Evolutionary conservation across 2,329 filamentous ascomycete species (phyloP), one percentile per base, ranked within the genome.

Genomic region (Verruconis gallopava): DNA sequence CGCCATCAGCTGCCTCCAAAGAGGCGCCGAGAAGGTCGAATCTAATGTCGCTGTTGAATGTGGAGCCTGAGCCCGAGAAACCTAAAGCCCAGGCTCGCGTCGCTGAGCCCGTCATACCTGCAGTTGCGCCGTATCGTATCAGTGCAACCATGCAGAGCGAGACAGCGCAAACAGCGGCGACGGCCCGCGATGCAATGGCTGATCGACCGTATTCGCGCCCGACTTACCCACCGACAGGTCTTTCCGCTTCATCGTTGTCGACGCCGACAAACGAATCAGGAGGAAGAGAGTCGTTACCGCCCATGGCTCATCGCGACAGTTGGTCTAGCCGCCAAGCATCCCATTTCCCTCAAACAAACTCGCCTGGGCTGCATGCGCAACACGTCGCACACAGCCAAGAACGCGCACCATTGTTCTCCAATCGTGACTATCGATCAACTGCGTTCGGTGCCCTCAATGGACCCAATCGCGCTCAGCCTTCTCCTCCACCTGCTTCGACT

Each of bases 31-130:
- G 55, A 35, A 60, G 56, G 42, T 60, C 58, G 4, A 61, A 60
- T 38, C 30, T 63, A 12, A 49, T 60, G 42, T 60, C 57, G 3
- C 42, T 63, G 13, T 52, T 63, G 12, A 63, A 63, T 43, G 39
- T 46, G 21, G 57, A 58, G 1, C 37, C 36, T 20, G 56, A 59
- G 34, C 37, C 42, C 14, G 38, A 42, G 18, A 18, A 18, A n/a
- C 39, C 43, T 3, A 18, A 18, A n/a, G 37, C 43, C 3, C 4
- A 33, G 13, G 25, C 22, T 14, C 17, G 39, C 21, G 38, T 42
- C 11, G 28, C 30, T 14, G 43, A 45, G 21, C 22, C 28, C n/a
- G 28, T 4, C 15, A 17, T 28, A 9, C 42, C 42, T 13, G n/a
- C 5, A 4, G 13, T 32, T 18, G 22, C 35, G 15, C 30, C 33